Conservation (phyloP, 257 asterid genomes). For the Misopates orontium region DNA sequence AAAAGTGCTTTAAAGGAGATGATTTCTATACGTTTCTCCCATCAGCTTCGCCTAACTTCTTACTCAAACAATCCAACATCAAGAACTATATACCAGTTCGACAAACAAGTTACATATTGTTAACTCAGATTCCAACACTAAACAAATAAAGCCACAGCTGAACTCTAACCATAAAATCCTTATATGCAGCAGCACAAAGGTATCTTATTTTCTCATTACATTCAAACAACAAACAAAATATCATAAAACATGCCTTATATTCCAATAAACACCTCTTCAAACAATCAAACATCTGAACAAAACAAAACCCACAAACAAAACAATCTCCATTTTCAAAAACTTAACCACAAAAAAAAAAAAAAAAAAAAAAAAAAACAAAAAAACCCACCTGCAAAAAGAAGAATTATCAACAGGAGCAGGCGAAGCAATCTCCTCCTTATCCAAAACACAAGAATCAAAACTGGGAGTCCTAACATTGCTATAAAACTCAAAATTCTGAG, state of each 20-base stretch:
- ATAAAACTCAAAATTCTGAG: conserved; percentile 12
- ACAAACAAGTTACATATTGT: background rate
- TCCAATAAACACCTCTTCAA: too few relatives aligned
- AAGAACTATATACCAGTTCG: background rate
- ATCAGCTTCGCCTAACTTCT: conserved; percentile 6
- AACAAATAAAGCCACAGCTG: conserved; percentile 7
- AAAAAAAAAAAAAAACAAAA: background rate
- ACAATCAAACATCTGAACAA: background rate
- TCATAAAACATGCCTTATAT: too few relatives aligned
- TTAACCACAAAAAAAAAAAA: background rate
- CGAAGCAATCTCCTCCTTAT: conserved; percentile 19
- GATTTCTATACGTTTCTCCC: background rate
- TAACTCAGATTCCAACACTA: background rate
- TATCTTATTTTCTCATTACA: conserved; percentile 5
- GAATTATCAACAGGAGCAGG: conserved; percentile 7
- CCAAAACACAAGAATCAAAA: conserved; percentile 24
- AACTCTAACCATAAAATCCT: conserved; percentile 3
- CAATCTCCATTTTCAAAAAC: background rate
- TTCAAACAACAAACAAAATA: too few relatives aligned
- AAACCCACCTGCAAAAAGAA: conserved; percentile 29
- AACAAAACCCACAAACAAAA: background rate
- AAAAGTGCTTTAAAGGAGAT: too few relatives aligned
- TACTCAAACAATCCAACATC: conserved; percentile 9
- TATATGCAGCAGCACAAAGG: conserved; percentile 22
- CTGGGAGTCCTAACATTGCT: background rate